Percentiles rank a stretch among this genome's conserved stretches.
phyloP scores from a whole-genome alignment of 768 basidiomycete species.

The Trametes sanguinea region DNA sequence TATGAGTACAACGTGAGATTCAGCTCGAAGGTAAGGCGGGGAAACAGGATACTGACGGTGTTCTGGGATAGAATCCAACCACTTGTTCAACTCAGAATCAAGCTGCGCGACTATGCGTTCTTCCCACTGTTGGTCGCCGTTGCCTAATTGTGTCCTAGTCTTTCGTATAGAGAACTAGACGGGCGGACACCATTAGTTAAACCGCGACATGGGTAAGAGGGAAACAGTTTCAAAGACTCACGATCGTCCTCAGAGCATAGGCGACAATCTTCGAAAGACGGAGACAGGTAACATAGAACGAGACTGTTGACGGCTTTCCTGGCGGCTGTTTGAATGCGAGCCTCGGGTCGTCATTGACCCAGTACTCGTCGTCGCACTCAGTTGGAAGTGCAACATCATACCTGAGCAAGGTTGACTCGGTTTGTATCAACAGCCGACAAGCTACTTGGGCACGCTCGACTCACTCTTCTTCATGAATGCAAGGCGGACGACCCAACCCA shows the following conservation, averaged over 20 bases:
- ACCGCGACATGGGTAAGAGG: not conserved
- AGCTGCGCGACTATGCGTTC: conserved; percentile 69
- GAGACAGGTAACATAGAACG: conserved; percentile 54
- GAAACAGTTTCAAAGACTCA: conserved; percentile 29
- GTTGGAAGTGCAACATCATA: conserved; percentile 63
- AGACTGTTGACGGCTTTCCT: conserved; percentile 53
- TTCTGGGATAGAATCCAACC: conserved; percentile 70
- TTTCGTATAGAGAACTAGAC: conserved; percentile 72
- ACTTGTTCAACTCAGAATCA: conserved; percentile 76
- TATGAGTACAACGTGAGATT: conserved; percentile 14
- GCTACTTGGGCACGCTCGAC: conserved; percentile 24
- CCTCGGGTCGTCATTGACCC: conserved; percentile 51
- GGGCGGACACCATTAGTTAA: not conserved
- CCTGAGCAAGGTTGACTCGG: conserved; percentile 32
- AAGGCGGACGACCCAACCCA: conserved; percentile 64
- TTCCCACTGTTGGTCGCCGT: conserved; percentile 56
- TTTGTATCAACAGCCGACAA: conserved; percentile 27
- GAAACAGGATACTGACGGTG: conserved; percentile 42
- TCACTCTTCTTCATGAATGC: conserved; percentile 69
- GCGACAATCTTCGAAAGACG: conserved; percentile 65
- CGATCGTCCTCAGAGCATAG: conserved; percentile 63
- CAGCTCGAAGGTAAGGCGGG: conserved; percentile 11
- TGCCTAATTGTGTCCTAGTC: conserved; percentile 53
- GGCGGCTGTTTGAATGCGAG: conserved; percentile 63
- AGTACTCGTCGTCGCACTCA: conserved; percentile 71